A percentile compares a stretch with the other conserved stretches of the same genome.
Evolutionary conservation across 805 yeast species (phyloP).

Genomic region (Vanderwaltozyma verrucispora): DNA sequence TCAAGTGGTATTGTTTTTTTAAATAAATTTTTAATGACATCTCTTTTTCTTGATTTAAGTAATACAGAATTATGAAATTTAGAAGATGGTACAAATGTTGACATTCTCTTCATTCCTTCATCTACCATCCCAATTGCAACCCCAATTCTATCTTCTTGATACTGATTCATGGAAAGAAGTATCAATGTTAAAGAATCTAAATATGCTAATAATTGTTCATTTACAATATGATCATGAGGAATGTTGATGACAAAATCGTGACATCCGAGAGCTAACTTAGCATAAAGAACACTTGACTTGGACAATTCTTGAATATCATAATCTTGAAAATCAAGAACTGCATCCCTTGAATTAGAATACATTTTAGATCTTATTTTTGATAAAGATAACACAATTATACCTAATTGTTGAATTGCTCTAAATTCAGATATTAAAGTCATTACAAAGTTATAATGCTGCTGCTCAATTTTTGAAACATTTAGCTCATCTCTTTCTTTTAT

Average conservation of each 20-base stretch:
- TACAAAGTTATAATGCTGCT: not conserved
- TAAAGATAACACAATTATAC: conserved; percentile 22
- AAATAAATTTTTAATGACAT: conserved; percentile 6
- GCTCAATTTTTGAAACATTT: not conserved
- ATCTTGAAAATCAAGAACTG: conserved; percentile 22
- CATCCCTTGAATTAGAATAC: conserved; percentile 15
- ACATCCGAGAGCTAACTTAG: conserved; percentile 24
- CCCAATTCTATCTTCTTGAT: conserved; percentile 17
- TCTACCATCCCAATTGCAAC: conserved; percentile 24
- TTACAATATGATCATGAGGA: conserved; percentile 2
- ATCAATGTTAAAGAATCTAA: conserved; percentile 17
- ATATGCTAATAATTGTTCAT: conserved; percentile 9
- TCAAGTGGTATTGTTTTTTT: conserved; percentile 1
- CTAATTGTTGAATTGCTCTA: conserved; percentile 21
- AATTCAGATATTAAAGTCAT: conserved; percentile 9
- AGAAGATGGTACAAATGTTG: conserved; percentile 10
- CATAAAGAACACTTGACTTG: conserved; percentile 16
- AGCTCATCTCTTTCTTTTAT: not conserved
- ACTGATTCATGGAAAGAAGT: conserved; percentile 23
- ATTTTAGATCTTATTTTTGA: conserved; percentile 21
- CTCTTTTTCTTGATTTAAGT: conserved; percentile 6
- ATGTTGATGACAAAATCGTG: not conserved
- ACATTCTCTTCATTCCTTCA: conserved; percentile 10
- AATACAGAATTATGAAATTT: conserved; percentile 6
- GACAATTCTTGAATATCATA: conserved; percentile 21